Percentiles rank a stretch among this genome's conserved stretches.
phyloP scores from a whole-genome alignment of 805 yeast genomes.

The Spathaspora boniae region DNA sequence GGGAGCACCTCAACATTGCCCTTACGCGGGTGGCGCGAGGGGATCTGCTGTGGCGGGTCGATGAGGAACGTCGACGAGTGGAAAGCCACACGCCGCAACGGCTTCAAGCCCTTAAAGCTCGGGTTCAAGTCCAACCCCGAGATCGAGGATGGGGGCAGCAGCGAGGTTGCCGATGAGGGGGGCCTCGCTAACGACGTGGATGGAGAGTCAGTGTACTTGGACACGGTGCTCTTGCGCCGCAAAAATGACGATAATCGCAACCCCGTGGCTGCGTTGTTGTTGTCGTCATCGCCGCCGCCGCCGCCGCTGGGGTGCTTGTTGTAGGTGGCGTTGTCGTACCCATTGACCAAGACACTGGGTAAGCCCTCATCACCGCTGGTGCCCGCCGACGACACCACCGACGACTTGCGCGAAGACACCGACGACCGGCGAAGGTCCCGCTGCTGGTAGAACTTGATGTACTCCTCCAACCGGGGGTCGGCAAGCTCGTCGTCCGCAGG shows the following conservation, averaged over 20 bases:
- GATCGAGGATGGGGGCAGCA: conserved; percentile 5
- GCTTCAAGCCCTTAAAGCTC: conserved; percentile 28
- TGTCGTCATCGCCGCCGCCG: conserved; percentile 1
- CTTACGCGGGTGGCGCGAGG: conserved; percentile 74
- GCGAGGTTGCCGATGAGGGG: conserved; percentile 4
- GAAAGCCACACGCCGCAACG: conserved; percentile 41
- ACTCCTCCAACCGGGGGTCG: conserved; percentile 36
- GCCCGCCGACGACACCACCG: conserved; percentile 2
- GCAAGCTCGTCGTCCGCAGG: conserved; percentile 3
- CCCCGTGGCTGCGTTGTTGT: conserved; percentile 6
- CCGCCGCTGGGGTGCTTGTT: too few relatives aligned
- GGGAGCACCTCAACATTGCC: conserved; percentile 66
- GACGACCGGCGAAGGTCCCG: conserved; percentile 18
- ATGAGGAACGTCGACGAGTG: conserved; percentile 40
- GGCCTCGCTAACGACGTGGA: conserved; percentile 6
- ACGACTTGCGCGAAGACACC: conserved; percentile 13
- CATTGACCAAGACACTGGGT: conserved; percentile 18
- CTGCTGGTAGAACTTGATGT: conserved; percentile 30
- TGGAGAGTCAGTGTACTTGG: conserved; percentile 2
- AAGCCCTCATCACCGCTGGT: conserved; percentile 10
- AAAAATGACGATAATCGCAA: conserved; percentile 27
- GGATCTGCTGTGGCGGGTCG: conserved; percentile 81
- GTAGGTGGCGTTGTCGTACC: conserved; percentile 12
- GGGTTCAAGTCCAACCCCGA: conserved; percentile 14
- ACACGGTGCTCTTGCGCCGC: conserved; percentile 20